Percentiles rank a stretch among this genome's conserved stretches.
phyloP scores from a whole-genome alignment of 768 basidiomycete species.

The Rhodotorula paludigena region DNA sequence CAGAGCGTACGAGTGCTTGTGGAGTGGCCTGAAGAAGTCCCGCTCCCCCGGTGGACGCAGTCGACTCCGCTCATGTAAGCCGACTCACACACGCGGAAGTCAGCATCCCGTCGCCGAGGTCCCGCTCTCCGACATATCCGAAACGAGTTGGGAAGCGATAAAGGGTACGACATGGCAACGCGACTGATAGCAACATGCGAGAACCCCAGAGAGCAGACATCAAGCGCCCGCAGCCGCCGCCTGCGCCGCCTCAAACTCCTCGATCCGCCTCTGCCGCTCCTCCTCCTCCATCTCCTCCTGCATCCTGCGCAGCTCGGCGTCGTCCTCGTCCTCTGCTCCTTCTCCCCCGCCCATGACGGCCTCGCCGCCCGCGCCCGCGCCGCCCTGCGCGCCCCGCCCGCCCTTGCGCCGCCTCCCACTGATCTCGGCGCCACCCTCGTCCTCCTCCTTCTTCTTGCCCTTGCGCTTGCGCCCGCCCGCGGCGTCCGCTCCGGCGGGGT shows the following conservation, averaged over 20 bases:
- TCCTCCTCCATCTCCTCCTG: constrained; percentile 28
- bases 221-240: background rate
- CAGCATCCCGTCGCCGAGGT: no score
- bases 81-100: no score
- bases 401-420: constrained; percentile 8
- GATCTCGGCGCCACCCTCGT: background rate
- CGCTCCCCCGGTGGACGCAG: no score
- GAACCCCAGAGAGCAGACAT: background rate
- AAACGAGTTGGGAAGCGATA: no score
- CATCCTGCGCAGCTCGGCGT: constrained; percentile 5
- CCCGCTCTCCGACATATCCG: no score
- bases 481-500: background rate
- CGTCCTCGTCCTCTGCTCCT: constrained; percentile 6
- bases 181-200: background rate
- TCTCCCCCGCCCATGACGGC: background rate
- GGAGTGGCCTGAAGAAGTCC: no score
- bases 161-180: no score
- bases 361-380: constrained; percentile 11
- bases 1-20: no score
- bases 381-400: background rate
- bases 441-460: constrained; percentile 5
- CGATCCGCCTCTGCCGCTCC: constrained; percentile 19
- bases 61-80: no score
- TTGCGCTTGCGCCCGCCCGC: background rate
- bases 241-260: constrained; percentile 21